These are phyloP conservation scores for Epithele typhae DNA, from an alignment of 768 basidiomycete genomes.

Conservation along the genomic window DNA sequence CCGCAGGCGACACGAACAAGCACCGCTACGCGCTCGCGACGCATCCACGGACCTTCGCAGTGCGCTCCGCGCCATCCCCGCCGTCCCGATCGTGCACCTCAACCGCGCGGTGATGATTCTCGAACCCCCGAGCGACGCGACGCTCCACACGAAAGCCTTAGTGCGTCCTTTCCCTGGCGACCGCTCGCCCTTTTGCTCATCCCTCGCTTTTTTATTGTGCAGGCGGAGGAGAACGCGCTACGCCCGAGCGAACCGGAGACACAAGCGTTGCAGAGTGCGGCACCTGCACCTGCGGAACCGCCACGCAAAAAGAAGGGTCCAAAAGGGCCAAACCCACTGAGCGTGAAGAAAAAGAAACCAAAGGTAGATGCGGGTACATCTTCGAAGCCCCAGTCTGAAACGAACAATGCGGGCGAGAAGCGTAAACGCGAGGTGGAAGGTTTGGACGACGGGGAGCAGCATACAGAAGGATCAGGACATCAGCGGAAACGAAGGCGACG, in stretches of 20 bases:
- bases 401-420: constrained; percentile 24
- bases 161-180: constrained; percentile 42
- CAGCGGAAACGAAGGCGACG: constrained; percentile 27
- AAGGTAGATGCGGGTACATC: constrained; percentile 5
- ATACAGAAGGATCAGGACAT: constrained; percentile 15
- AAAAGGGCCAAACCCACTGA: constrained; percentile 90
- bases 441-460: constrained; percentile 1
- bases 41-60: constrained; percentile 65
- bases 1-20: not conserved
- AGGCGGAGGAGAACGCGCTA: constrained; percentile 60
- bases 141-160: constrained; percentile 60
- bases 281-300: constrained; percentile 32
- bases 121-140: constrained; percentile 82
- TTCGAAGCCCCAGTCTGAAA: not conserved
- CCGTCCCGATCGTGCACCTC: constrained; percentile 85
- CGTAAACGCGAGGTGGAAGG: constrained; percentile 24
- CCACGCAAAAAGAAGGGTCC: constrained; percentile 62
- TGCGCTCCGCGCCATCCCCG: constrained; percentile 70
- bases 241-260: constrained; percentile 48
- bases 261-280: constrained; percentile 31
- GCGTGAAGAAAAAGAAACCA: constrained; percentile 80
- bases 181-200: not conserved
- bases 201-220: no score
- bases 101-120: constrained; percentile 92
- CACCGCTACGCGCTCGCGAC: constrained; percentile 43